These are phyloP conservation scores for Lachnellula hyalina DNA, from an alignment of 2,329 filamentous ascomycete genomes.

Conservation along the genomic window DNA sequence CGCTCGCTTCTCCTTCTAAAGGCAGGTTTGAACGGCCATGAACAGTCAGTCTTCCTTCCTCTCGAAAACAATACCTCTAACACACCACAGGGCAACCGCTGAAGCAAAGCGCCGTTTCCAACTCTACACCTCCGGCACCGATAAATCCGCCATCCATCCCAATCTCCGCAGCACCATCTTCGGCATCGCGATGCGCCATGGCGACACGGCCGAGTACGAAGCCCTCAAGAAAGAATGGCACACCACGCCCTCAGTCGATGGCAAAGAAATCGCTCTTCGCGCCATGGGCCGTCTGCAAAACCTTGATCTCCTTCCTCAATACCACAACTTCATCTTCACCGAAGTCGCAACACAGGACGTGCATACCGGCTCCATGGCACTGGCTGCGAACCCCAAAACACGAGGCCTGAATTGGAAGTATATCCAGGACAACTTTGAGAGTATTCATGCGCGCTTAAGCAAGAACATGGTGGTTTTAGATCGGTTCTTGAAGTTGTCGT, in stretches of 20 bases:
- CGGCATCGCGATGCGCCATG: slow-evolving; percentile 69
- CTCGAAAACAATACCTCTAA: slow-evolving; percentile 11
- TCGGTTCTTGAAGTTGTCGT: slow-evolving; percentile 72
- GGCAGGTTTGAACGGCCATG: slow-evolving; percentile 72
- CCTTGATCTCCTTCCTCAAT: slow-evolving; percentile 58
- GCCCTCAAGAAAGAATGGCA: slow-evolving; percentile 81
- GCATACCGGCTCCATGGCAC: slow-evolving; percentile 69
- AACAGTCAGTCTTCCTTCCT: slow-evolving; percentile 48
- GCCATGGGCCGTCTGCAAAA: slow-evolving; percentile 68
- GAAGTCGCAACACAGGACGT: slow-evolving; percentile 83
- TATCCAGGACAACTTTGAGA: slow-evolving; percentile 77
- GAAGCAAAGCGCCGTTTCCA: slow-evolving; percentile 78
- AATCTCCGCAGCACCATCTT: slow-evolving; percentile 78
- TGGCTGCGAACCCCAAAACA: slow-evolving; percentile 68
- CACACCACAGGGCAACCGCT: slow-evolving; percentile 51
- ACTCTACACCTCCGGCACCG: slow-evolving; percentile 62
- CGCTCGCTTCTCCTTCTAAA: slow-evolving; percentile 74
- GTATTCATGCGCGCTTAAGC: slow-evolving; percentile 65
- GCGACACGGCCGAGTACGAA: slow-evolving; percentile 63
- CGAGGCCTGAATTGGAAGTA: slow-evolving; percentile 79
- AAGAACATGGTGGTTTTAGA: slow-evolving; percentile 84
- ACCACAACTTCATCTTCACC: slow-evolving; percentile 73
- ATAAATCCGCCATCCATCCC: slow-evolving; percentile 67
- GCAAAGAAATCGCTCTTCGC: slow-evolving; percentile 77
- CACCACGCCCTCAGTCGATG: slow-evolving; percentile 78